Base-by-base conservation (phyloP, 176 grass and related monocot genomes). In the Puya raimondii region DNA sequence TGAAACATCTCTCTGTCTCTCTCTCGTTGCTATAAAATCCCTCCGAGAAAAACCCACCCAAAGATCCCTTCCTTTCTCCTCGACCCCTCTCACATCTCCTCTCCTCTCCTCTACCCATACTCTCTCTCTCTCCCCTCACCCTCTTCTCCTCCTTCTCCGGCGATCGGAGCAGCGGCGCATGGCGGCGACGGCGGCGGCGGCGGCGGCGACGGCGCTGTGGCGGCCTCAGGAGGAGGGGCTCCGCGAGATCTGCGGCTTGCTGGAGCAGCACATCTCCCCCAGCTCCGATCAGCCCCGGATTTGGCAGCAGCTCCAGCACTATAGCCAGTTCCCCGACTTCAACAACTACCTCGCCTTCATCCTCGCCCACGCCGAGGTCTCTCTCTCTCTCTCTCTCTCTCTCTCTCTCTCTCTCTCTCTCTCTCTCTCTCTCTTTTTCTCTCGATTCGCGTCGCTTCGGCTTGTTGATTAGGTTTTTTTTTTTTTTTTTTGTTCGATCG, bases 281-380 rank as follows among this genome's bases (percentile, higher is more conserved):
- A 87, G 76, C 76, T 90, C 94, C 71, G 94, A 97, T 84, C 86
- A 97, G 77, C 77, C 86, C 2, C 81, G 74, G 71, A 92, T 90
- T 86, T 92, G 84, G 94, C 89, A 87, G 71, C 89, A 88, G 80
- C 94, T 97, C 1, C 94, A 97, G 77, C 94, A 90, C 69, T 88
- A 81, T 72, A 87, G 84, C 86, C 94, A 85, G 77, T 92, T 97
- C 84, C 94, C 94, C 59, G 94, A 97, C 74, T 97, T 97, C 84
- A 97, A 97, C 67, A 97, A 97, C 68, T 92, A 97, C 64, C 86
- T 97, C 47, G 80, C 84, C 67, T 97, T 90, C 82, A 86, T 97
- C 80, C 89, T 97, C 27, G 57, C 89, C 58, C 79, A 81, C 54
- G 86, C 79, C 17, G 82, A 96, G 92, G 92, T 96, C 47, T 53